phyloP scores from a whole-genome alignment of 768 basidiomycete species.

The Polyporus arcularius region DNA sequence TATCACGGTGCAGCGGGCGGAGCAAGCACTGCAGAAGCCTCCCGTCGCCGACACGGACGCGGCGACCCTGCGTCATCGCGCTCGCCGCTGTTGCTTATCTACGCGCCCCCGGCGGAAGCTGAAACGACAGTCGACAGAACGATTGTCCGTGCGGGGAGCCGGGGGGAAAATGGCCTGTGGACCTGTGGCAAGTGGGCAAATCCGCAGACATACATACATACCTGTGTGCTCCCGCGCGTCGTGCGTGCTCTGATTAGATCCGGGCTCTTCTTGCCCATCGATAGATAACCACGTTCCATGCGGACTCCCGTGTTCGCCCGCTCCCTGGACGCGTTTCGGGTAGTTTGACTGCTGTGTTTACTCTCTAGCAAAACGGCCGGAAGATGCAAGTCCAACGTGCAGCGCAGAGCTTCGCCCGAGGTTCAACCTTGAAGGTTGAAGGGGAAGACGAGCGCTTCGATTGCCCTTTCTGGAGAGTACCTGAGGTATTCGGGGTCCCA shows the following conservation, averaged over 20 bases:
- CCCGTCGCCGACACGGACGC: no score
- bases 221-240: background rate
- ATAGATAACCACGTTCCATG: constrained; percentile 2
- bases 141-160: background rate
- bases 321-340: background rate
- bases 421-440: no score
- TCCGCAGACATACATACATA: background rate
- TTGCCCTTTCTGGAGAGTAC: no score
- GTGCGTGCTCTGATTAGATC: background rate
- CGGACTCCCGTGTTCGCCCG: background rate
- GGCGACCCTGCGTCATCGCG: background rate
- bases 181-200: no score
- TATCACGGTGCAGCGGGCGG: no score
- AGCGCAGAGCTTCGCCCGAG: no score
- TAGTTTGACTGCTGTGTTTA: background rate
- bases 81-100: background rate
- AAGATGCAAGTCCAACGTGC: no score
- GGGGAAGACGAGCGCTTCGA: no score
- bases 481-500: no score
- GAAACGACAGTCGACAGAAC: background rate
- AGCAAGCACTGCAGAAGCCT: no score
- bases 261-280: background rate
- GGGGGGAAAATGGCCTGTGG: no score
- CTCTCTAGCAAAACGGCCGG: no score
- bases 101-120: background rate